Conservation (phyloP, 495 filamentous ascomycete species). For the Rusavskia elegans region DNA sequence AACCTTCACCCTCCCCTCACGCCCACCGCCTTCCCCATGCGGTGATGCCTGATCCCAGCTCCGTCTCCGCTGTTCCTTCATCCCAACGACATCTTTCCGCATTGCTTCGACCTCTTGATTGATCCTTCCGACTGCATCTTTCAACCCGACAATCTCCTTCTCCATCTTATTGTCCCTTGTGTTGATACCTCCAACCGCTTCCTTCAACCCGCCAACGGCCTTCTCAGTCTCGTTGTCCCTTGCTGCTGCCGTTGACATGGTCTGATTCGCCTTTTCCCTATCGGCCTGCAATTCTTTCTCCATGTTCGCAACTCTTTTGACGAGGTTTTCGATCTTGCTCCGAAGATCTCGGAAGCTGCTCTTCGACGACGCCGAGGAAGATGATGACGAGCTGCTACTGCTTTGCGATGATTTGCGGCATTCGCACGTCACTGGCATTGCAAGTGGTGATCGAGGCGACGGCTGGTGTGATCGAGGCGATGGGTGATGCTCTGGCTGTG, state of each 20-base stretch:
- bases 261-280: background rate
- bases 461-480: too few species aligned
- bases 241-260: background rate
- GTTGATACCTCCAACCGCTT: too few species aligned
- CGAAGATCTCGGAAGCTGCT: background rate
- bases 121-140: background rate
- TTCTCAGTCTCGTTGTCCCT: background rate
- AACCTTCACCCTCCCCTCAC: background rate
- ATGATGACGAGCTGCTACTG: background rate
- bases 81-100: background rate
- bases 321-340: background rate
- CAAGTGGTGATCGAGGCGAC: too few species aligned
- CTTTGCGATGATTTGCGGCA: too few species aligned
- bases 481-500: background rate
- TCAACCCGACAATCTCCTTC: too few species aligned
- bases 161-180: too few species aligned
- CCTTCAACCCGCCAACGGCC: background rate
- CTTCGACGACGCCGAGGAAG: background rate
- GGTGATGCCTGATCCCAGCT: too few species aligned
- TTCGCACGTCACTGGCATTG: too few species aligned
- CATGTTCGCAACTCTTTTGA: background rate
- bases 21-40: background rate
- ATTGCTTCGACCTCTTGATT: background rate
- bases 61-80: background rate
- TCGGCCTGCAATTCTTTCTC: background rate